A percentile compares a stretch with the other conserved stretches of the same genome.
Evolutionary conservation across 768 basidiomycete genomes (phyloP).

Genomic region (Pleurotus cornucopiae): DNA sequence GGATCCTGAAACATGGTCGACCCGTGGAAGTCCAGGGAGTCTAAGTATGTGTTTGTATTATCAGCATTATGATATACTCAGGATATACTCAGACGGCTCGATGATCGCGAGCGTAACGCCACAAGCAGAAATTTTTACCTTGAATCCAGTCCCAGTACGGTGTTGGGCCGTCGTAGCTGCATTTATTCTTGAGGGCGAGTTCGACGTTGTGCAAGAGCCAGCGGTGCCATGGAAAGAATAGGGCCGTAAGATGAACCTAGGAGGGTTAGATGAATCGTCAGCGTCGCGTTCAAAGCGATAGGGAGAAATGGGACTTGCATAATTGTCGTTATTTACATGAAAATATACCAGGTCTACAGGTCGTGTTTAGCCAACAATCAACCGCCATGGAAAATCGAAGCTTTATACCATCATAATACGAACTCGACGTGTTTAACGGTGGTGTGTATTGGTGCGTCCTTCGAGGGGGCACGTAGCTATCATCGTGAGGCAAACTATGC

Average conservation of each 20-base stretch:
- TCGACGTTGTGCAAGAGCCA: constrained; percentile 17
- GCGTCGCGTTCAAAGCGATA: neutral
- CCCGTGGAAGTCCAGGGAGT: constrained; percentile 11
- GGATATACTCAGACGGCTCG: no score
- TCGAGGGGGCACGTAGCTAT: constrained; percentile 5
- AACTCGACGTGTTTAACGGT: constrained; percentile 15
- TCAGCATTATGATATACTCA: neutral
- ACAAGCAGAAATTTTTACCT: constrained; percentile 6
- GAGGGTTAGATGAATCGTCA: neutral
- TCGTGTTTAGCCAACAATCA: neutral
- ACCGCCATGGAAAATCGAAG: neutral
- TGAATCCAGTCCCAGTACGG: constrained; percentile 24
- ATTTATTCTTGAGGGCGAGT: constrained; percentile 10
- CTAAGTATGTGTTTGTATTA: neutral
- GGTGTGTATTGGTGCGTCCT: constrained; percentile 12
- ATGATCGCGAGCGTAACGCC: no score
- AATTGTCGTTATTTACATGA: constrained; percentile 14
- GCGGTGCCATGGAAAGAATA: constrained; percentile 22
- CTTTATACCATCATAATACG: constrained; percentile 16
- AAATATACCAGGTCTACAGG: constrained; percentile 14
- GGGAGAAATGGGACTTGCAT: neutral
- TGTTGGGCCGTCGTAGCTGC: constrained; percentile 14
- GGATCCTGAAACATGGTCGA: constrained; percentile 16
- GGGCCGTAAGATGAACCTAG: constrained; percentile 17
- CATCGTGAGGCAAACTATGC: constrained; percentile 10